These are phyloP conservation scores for Colletotrichum ledebouriae DNA, from an alignment of 2,329 filamentous ascomycete species.

Conservation along the genomic window DNA sequence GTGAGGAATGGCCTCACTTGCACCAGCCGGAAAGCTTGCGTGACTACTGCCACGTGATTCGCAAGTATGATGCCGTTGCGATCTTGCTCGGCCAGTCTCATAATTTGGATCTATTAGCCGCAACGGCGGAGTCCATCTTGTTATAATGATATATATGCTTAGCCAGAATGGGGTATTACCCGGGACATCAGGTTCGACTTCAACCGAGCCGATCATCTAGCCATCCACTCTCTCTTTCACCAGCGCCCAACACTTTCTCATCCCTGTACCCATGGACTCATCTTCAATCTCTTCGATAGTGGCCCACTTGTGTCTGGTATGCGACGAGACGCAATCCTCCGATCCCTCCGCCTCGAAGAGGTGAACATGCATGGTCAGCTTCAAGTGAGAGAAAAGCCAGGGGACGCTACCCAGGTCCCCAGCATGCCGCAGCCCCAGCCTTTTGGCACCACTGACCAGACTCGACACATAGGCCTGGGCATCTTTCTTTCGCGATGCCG, in stretches of 20 bases:
- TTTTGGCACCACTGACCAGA: constrained; percentile 44
- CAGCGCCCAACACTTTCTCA: constrained; percentile 69
- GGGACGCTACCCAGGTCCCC: constrained; percentile 65
- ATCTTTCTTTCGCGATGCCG: constrained; percentile 51
- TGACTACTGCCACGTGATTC: no score
- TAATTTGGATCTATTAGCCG: not conserved
- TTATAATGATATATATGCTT: constrained; percentile 4
- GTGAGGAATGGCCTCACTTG: no score
- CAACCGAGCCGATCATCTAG: not conserved
- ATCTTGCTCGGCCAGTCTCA: not conserved
- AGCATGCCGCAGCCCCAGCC: constrained; percentile 48
- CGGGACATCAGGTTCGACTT: constrained; percentile 2
- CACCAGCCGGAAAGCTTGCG: no score
- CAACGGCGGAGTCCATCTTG: not conserved
- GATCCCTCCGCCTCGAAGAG: constrained; percentile 56
- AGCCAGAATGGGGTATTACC: constrained; percentile 1
- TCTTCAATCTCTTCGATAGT: constrained; percentile 57
- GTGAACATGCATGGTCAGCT: constrained; percentile 70
- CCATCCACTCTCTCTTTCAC: constrained; percentile 46
- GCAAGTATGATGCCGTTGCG: not conserved
- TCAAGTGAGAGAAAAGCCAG: constrained; percentile 70
- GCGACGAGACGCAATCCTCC: not conserved
- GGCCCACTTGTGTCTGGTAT: constrained; percentile 52
- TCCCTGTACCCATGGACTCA: constrained; percentile 70
- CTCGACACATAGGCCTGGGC: constrained; percentile 53